Evolutionary conservation across 257 asterid genomes (phyloP), one percentile per base, ranked within the genome.

Genomic region (Schizonepeta tenuifolia): DNA sequence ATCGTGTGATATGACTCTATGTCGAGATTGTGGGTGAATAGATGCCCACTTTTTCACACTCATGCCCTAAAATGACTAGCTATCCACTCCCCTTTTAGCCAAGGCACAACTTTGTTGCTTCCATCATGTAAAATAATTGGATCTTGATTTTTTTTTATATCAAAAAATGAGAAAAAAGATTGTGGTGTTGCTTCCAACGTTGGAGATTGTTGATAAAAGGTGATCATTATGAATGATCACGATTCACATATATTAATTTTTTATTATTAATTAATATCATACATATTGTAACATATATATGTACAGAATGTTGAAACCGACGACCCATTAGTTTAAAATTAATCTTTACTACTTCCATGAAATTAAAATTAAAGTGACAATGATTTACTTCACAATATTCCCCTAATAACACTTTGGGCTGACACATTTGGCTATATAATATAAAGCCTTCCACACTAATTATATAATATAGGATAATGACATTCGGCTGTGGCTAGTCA

Each of bases 1-100:
- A 41, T 43, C 40, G 22, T 69, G 11, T 18, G 75, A 66, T 51
- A 57, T 35, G 62, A 67, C 60, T 68, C 55, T 44, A 57, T 65
- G 78, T 71, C 75, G 46, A 28, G 72, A 31, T 73, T 83, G 83
- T 53, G 80, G 78, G n/a, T 86, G 89, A 88, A 72, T 86, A 82
- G 88, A 83, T 78, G 81, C 78, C 86, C 91, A 82, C 62, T 81
- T 44, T 49, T 49, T 79, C 38, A 35, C 18, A 24, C 9, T 35
- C 35, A 31, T 38, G 9, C 33, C n/a, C 40, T 26, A 75, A 66
- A 38, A 26, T 60, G 56, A 11, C 35, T 47, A 44, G 10, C 13
- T 26, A 35, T 11, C 24, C 51, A 43, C 51, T 44, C 36, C 15
- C 14, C 64, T 62, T 75, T 40, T 22, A 17, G 3, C 49, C 43